Evolutionary conservation across 2,329 filamentous ascomycete species (phyloP).

Genomic region (Alternaria brassicae): DNA sequence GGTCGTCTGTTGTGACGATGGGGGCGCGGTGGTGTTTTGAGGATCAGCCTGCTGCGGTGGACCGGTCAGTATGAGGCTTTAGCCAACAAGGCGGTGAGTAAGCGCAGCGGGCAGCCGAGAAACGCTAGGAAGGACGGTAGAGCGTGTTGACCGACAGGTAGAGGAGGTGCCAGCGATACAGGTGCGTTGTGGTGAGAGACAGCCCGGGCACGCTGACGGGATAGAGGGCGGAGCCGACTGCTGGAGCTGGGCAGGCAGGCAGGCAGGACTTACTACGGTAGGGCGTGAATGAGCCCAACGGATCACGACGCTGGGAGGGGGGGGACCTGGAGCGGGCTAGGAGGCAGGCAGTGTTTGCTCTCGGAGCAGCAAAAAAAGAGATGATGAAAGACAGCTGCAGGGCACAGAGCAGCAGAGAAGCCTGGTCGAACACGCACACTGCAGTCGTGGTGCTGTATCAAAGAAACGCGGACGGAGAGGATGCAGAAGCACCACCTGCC

Average conservation of each 20-base stretch:
- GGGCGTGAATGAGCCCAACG: conserved; percentile 51
- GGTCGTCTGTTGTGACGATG: conserved; percentile 30
- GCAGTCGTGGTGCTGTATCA: conserved; percentile 28
- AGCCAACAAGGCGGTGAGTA: conserved; percentile 54
- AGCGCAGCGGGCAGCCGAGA: conserved; percentile 43
- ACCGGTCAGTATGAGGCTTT: conserved; percentile 52
- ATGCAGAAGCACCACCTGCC: conserved; percentile 25
- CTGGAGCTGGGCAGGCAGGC: conserved; percentile 30
- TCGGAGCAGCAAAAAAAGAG: conserved; percentile 17
- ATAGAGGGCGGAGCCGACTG: conserved; percentile 34
- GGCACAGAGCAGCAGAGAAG: conserved; percentile 35
- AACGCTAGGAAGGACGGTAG: conserved; percentile 28
- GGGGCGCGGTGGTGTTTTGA: conserved; percentile 32
- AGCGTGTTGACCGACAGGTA: conserved; percentile 26
- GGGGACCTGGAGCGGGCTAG: conserved; percentile 19
- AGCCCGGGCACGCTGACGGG: conserved; percentile 27
- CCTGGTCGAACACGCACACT: conserved; percentile 36
- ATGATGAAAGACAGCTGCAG: conserved; percentile 41
- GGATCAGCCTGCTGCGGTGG: conserved; percentile 48
- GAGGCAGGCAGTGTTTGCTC: conserved; percentile 21
- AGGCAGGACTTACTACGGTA: conserved; percentile 43
- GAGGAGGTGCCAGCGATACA: conserved; percentile 22
- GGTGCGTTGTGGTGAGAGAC: conserved; percentile 15
- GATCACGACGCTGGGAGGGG: conserved; percentile 31
- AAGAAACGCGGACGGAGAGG: conserved; percentile 28